Percentiles rank a stretch among this genome's conserved stretches.
Conservation (phyloP, 2,329 filamentous ascomycete species). For the Fusarium agapanthi region DNA sequence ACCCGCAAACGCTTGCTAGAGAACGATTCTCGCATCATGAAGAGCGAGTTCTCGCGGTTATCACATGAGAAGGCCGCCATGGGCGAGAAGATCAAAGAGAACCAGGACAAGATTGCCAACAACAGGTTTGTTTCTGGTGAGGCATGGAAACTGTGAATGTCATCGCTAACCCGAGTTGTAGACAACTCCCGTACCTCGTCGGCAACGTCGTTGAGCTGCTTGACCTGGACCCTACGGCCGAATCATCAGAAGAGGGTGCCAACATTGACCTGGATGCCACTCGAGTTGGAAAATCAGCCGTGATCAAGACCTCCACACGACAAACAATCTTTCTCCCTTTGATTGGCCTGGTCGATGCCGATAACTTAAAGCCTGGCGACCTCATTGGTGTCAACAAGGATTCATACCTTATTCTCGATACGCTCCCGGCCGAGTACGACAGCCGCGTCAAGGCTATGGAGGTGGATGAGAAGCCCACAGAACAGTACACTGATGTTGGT, state of each 20-base stretch:
- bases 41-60: slow-evolving; percentile 93
- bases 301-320: slow-evolving; percentile 98
- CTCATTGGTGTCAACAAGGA: slow-evolving; percentile 99
- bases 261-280: slow-evolving; percentile 99
- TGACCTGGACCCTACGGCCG: slow-evolving; percentile 93
- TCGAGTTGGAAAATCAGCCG: slow-evolving; percentile 95
- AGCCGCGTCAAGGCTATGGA: slow-evolving; percentile 99
- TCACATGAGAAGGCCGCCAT: slow-evolving; percentile 95
- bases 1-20: slow-evolving; percentile 91
- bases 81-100: slow-evolving; percentile 99
- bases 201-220: slow-evolving; percentile 98
- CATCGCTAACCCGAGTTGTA: slow-evolving; percentile 48
- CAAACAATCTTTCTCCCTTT: slow-evolving; percentile 98
- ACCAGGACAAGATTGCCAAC: slow-evolving; percentile 98
- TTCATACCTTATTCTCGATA: slow-evolving; percentile 96
- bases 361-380: slow-evolving; percentile 93
- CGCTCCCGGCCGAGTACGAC: slow-evolving; percentile 96
- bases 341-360: slow-evolving; percentile 95
- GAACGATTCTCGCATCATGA: slow-evolving; percentile 98
- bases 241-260: slow-evolving; percentile 96
- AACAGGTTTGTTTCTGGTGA: slow-evolving; percentile 74
- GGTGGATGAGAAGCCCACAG: slow-evolving; percentile 98
- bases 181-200: slow-evolving; percentile 97
- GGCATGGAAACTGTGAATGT: not conserved
- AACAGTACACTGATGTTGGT: slow-evolving; percentile 98